Conservation (phyloP, 441 rosid species). For the Adansonia grandidieri region DNA sequence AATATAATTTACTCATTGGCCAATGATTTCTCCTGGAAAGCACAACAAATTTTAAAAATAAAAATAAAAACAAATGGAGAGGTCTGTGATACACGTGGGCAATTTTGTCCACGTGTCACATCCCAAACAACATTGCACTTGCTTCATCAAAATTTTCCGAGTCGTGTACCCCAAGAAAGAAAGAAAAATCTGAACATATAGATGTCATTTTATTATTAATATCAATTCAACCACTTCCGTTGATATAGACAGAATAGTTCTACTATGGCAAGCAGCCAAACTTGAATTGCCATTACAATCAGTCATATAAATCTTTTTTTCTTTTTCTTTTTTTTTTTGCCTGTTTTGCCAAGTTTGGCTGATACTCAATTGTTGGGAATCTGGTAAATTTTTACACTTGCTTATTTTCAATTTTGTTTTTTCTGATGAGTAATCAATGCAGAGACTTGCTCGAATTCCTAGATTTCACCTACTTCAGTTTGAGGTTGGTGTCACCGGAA, state of each 20-base stretch:
- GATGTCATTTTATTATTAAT: neutral
- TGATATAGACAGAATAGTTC: too few species aligned
- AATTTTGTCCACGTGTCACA: neutral
- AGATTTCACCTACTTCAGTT: constrained; percentile 49
- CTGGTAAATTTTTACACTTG: neutral
- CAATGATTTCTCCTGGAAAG: too few species aligned
- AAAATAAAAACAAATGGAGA: neutral
- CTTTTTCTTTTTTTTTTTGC: too few species aligned
- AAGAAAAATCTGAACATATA: too few species aligned
- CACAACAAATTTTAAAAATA: neutral
- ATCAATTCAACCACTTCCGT: too few species aligned
- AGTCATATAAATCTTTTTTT: too few species aligned
- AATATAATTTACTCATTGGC: neutral
- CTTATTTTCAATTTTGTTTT: neutral
- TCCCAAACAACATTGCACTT: neutral
- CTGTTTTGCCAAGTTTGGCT: neutral
- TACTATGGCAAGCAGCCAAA: neutral
- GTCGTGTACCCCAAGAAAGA: too few species aligned
- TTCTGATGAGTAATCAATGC: constrained; percentile 53
- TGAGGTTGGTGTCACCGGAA: constrained; percentile 57
- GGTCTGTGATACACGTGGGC: neutral
- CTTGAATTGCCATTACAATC: neutral
- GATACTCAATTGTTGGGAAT: neutral
- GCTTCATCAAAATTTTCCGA: too few species aligned
- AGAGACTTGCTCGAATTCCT: constrained; percentile 65